Conservation (phyloP, 495 filamentous ascomycete species). For the Aspergillus incahuasiensis region DNA sequence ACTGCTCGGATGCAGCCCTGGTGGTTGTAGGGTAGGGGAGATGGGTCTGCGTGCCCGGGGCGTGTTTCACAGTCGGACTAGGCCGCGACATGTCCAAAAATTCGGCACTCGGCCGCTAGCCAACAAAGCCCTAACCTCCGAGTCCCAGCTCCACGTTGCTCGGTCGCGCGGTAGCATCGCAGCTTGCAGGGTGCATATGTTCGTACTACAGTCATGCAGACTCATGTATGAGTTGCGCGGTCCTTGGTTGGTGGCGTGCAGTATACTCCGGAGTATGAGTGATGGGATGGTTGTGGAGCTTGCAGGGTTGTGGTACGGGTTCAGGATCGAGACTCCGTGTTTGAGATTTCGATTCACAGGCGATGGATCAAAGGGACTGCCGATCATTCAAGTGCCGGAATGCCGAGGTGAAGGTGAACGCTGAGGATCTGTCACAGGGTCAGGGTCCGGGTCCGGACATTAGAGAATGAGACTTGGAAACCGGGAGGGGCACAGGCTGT, state of each 20-base stretch:
- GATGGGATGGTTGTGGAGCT: too few species aligned
- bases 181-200: too few species aligned
- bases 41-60: too few species aligned
- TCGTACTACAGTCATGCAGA: not conserved
- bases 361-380: not conserved
- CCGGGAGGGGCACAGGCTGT: not conserved
- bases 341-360: not conserved
- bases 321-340: too few species aligned
- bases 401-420: not conserved
- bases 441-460: not conserved
- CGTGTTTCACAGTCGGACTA: not conserved
- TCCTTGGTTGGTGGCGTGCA: too few species aligned
- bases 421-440: not conserved
- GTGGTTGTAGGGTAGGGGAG: too few species aligned
- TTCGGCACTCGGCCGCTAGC: not conserved
- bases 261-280: too few species aligned
- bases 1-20: too few species aligned
- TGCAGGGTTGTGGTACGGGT: too few species aligned
- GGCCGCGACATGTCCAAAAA: not conserved
- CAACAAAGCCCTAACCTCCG: not conserved
- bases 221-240: too few species aligned
- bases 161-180: too few species aligned
- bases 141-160: too few species aligned
- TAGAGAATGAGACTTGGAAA: not conserved
- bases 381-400: not conserved